Percentiles rank a stretch among this genome's conserved stretches.
These are phyloP conservation scores for Pseudopyricularia cyperi DNA, from an alignment of 2,329 filamentous ascomycete species.

Conservation along the genomic window DNA sequence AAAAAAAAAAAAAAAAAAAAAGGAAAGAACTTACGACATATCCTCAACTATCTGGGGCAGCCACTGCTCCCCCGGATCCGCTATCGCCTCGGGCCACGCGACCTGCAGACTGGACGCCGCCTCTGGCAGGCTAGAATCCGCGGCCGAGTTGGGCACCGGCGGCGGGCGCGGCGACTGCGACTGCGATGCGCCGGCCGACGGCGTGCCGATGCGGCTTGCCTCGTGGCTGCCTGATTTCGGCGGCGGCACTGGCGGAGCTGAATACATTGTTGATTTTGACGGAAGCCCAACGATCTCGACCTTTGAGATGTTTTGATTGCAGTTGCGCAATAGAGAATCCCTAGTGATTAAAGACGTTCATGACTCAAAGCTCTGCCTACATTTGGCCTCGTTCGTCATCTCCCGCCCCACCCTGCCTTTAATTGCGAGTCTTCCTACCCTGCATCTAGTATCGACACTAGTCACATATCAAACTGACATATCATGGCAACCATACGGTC, in stretches of 20 bases:
- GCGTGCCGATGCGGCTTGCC: conserved; percentile 52
- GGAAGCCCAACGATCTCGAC: conserved; percentile 2
- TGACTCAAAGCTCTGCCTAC: no score
- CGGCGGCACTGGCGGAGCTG: conserved; percentile 53
- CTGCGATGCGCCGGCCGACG: conserved; percentile 22
- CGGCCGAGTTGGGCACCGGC: conserved; percentile 16
- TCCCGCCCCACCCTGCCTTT: no score
- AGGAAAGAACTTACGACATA: conserved; percentile 52
- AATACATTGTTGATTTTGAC: conserved; percentile 20
- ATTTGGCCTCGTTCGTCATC: no score
- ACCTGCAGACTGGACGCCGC: conserved; percentile 9
- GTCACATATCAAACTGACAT: no score
- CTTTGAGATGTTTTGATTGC: conserved; percentile 2
- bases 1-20: neutral
- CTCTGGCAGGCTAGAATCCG: conserved; percentile 12
- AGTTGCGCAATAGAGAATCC: no score
- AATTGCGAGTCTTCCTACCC: no score
- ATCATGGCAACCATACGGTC: no score
- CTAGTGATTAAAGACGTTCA: no score
- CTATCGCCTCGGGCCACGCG: conserved; percentile 22
- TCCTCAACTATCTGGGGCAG: conserved; percentile 64
- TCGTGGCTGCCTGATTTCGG: conserved; percentile 62
- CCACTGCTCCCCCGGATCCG: conserved; percentile 61
- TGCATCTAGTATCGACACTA: no score
- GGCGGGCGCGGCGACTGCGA: conserved; percentile 30